Base-by-base conservation (phyloP, 2,329 filamentous ascomycete genomes). In the Sclerotinia trifoliorum region DNA sequence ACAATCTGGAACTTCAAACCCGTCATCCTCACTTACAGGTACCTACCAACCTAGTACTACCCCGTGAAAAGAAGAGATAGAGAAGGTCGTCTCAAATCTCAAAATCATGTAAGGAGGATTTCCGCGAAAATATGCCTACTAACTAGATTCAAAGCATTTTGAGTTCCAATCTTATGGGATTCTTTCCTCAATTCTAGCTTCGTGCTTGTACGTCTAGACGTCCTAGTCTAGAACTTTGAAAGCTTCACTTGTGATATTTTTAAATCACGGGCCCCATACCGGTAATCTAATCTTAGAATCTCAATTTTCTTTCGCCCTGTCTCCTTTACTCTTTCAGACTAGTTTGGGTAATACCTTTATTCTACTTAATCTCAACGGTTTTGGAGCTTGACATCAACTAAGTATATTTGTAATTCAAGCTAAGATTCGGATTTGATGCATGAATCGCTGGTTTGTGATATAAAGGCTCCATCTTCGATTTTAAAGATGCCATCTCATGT, bases 251-350 rank as follows among this genome's bases (percentile, higher is more conserved):
- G 46, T 17, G 15, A 21, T 46, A 11, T 32, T 60, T 29, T 60
- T 44, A 13, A 19, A 46, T 46, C 24, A n/a, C 6, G n/a, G n/a
- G 35, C 56, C 56, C 56, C 56, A 26, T 29, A 56, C 24, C 35
- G 24, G 15, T 24, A 42, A 46, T 39, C 44, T 60, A 49, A 66
- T 62, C 55, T 48, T 5, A 48, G 65, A 17, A 66, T 49, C n/a
- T 52, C 65, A 61, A 66, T 66, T 61, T 61, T 61, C 65, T 46
- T 42, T n/a, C 17, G 44, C 35, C 65, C 46, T 54, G 26, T 44
- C 51, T 46, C 13, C 56, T 42, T 46, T 55, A 26, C 46, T 24
- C 32, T 54, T 57, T 7, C 26, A 49, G 58, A 24, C 49, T 13
- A 6, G 15, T 51, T 51, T 21, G 39, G 51, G 60, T 32, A 63